Base-by-base conservation (phyloP, 2,329 filamentous ascomycete species). In the Plenodomus tracheiphilus region DNA sequence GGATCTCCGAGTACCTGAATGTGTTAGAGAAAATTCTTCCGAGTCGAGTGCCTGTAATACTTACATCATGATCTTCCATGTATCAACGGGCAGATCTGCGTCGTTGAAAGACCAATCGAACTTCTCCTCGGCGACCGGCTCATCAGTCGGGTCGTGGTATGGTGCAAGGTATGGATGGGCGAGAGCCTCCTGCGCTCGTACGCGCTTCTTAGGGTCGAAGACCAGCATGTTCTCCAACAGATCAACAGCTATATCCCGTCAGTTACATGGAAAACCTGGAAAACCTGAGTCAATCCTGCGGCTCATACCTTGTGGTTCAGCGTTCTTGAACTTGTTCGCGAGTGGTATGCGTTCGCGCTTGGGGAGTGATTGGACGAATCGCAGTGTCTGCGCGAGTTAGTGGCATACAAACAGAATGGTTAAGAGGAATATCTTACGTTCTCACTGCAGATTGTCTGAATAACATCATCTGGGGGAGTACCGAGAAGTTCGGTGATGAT, bases 41-140 rank as follows among this genome's bases (percentile, higher is more conserved):
- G 21, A 8, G 25, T 8, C 20, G 5, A 13, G 8, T 2, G 13
- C 10, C 10, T 11, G 3, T 6, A 11, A 11, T 18, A 41, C 70
- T 70, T 81, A 96, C 94, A 99, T 99, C 94, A 97, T 99, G 72
- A 99, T 97, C 80, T 99, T 99, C 94, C 94, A 99, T n/a, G 92
- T 96, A 71, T 99, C 94, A 42, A 97, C 92, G 1, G 94, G 93
- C 48, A 99, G 79, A 70, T 99, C 94, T 40, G 93, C 94, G 65
- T 99, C 94, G 74, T 97, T 97, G 78, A 99, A 99, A 45, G 92
- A 97, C 94, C 94, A 99, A 73, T 99, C 94, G 66, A 99, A 99
- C 78, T 96, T 97, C 79, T 97, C 92, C 53, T 96, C 90, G 18
- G 94, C 90, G 15, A 91, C 86, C 1, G 94, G 94, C 79, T 99